Conservation (phyloP, 257 asterid species). For the Oldenlandia corymbosa region DNA sequence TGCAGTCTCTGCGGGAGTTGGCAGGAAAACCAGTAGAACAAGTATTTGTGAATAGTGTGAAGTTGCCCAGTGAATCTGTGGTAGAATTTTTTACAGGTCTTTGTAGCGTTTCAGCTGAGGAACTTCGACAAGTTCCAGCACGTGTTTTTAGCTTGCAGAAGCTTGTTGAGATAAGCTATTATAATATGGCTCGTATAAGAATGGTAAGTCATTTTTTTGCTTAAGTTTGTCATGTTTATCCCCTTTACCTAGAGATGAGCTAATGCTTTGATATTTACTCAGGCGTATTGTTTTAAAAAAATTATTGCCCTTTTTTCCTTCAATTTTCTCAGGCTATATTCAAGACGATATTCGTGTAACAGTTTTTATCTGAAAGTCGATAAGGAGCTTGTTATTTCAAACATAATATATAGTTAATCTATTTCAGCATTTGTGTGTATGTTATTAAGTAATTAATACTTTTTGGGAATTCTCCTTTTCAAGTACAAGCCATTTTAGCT, state of each 20-base stretch:
- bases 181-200: constrained; percentile 96
- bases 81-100: constrained; percentile 94
- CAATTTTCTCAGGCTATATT: neutral
- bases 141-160: constrained; percentile 98
- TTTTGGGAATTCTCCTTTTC: neutral
- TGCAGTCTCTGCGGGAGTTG: constrained; percentile 89
- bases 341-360: neutral
- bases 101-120: constrained; percentile 97
- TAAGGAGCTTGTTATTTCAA: neutral
- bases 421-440: neutral
- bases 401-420: neutral
- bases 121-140: constrained; percentile 86
- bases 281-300: neutral
- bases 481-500: neutral
- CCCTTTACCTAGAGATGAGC: neutral
- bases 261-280: neutral
- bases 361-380: neutral
- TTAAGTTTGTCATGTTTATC: neutral
- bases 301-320: neutral
- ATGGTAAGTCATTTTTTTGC: constrained; percentile 58
- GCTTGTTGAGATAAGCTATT: constrained; percentile 97
- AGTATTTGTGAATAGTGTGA: constrained; percentile 87
- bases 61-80: constrained; percentile 92
- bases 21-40: constrained; percentile 91
- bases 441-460: neutral